Conservation (phyloP, 2,329 filamentous ascomycete species). For the Alternaria dauci region DNA sequence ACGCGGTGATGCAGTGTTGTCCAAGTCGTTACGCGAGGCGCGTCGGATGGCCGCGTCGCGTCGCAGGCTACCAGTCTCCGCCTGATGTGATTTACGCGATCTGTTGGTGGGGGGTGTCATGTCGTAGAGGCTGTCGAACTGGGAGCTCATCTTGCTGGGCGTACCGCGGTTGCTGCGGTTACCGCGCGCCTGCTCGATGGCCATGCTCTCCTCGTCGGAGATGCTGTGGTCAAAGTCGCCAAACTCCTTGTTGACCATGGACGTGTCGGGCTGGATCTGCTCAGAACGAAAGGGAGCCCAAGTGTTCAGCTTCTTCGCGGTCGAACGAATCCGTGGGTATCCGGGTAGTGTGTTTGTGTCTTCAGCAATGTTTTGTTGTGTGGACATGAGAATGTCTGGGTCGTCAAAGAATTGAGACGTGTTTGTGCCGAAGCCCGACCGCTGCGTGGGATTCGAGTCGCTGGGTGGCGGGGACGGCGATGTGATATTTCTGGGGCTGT, state of each 20-base stretch:
- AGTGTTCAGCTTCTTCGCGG: constrained; percentile 49
- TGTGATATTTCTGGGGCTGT: constrained; percentile 43
- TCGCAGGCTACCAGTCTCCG: constrained; percentile 51
- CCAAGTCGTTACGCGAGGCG: constrained; percentile 54
- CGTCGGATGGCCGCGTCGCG: constrained; percentile 57
- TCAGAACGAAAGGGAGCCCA: constrained; percentile 50
- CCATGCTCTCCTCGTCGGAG: constrained; percentile 58
- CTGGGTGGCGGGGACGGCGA: constrained; percentile 42
- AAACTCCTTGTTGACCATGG: constrained; percentile 52
- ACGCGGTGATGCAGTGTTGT: constrained; percentile 48
- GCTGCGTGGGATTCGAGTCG: constrained; percentile 50
- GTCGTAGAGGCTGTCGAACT: constrained; percentile 60
- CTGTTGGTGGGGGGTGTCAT: constrained; percentile 54
- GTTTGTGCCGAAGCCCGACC: constrained; percentile 39
- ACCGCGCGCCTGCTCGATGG: constrained; percentile 65
- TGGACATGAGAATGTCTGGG: constrained; percentile 51
- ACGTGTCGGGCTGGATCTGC: constrained; percentile 46
- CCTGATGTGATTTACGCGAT: constrained; percentile 46
- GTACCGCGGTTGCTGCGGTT: constrained; percentile 51
- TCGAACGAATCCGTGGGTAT: constrained; percentile 48
- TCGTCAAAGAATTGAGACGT: constrained; percentile 44
- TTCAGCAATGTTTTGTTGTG: constrained; percentile 49
- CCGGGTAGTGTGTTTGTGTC: constrained; percentile 46
- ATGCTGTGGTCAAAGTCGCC: constrained; percentile 53
- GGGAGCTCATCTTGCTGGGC: constrained; percentile 59